These are phyloP conservation scores for Asterophora parasitica DNA, from an alignment of 768 basidiomycete species.

Conservation along the genomic window DNA sequence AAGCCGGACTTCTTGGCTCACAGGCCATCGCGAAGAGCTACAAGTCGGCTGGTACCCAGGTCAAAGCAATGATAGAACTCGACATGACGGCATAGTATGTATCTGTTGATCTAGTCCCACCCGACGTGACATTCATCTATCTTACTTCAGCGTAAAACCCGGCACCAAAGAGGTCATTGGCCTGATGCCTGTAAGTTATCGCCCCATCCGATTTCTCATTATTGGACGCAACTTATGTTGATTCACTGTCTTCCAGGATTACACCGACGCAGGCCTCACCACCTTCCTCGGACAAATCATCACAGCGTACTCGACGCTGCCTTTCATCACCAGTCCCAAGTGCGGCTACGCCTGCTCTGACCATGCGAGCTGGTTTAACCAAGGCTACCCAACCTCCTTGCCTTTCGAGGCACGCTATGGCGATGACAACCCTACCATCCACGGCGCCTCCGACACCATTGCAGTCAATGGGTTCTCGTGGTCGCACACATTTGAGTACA, in stretches of 20 bases:
- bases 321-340: slow-evolving; percentile 34
- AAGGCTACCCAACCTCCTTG: slow-evolving; percentile 49
- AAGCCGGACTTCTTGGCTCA: slow-evolving; percentile 45
- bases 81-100: slow-evolving; percentile 39
- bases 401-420: slow-evolving; percentile 22
- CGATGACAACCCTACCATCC: slow-evolving; percentile 25
- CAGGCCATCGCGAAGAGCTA: slow-evolving; percentile 43
- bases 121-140: slow-evolving; percentile 11
- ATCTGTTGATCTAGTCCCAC: background rate
- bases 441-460: slow-evolving; percentile 39
- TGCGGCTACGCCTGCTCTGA: slow-evolving; percentile 66
- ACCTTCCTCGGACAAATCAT: slow-evolving; percentile 38
- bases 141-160: slow-evolving; percentile 35
- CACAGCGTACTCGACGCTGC: slow-evolving; percentile 36
- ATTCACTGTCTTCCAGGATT: slow-evolving; percentile 19
- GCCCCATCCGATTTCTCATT: background rate
- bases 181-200: slow-evolving; percentile 24
- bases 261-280: slow-evolving; percentile 30
- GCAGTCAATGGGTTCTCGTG: slow-evolving; percentile 46
- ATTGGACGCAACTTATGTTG: background rate
- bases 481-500: slow-evolving; percentile 57
- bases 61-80: slow-evolving; percentile 44
- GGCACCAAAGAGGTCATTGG: slow-evolving; percentile 36
- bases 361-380: slow-evolving; percentile 59
- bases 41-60: slow-evolving; percentile 33